Base-by-base conservation (phyloP, 805 yeast species). In the Wickerhamomyces xylosicus region DNA sequence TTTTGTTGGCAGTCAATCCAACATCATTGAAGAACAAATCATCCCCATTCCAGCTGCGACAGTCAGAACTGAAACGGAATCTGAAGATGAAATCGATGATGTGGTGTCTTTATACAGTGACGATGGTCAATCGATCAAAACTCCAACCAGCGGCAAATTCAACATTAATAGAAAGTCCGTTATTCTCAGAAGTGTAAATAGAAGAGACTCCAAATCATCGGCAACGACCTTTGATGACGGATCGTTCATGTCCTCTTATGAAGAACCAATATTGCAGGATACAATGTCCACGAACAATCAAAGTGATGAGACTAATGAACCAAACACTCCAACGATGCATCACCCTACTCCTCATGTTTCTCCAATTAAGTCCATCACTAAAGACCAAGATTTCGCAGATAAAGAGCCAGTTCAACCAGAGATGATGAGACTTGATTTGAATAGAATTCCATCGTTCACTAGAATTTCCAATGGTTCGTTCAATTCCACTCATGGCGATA, bases 151-250 rank as follows among this genome's bases (percentile, higher is more conserved):
- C 8, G 19, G 7, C 19, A 17, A 31, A 10, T 15, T 31, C 19
- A 17, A 5, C 29, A 11, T 25, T 13, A n/a, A 25, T 13, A 25
- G 29, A 13, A 25, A 25, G 14, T 25, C 29, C n/a, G 29, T 25
- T 5, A 7, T 25, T 9, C 14, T 25, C n/a, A 25, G 29, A 25
- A 25, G 29, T 11, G 5, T 25, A 5, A 25, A n/a, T 9, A 25
- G 29, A 25, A 21, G 25, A 21, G 29, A 11, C 29, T 9, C 29
- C 9, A 7, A 25, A 25, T 25, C 29, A n/a, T n/a, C n/a, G n/a
- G n/a, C n/a, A n/a, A n/a, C n/a, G n/a, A 8, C 29, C n/a, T 25
- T 25, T 36, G 67, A 56, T 16, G 48, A 50, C 15, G 62, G 56
- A 16, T 47, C 56, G 16, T 47, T 56, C 33, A 47, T 49, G 17